Percentiles rank a stretch among this genome's conserved stretches.
phyloP scores from a whole-genome alignment of 163 green algal species.

The Volvox carteri region DNA sequence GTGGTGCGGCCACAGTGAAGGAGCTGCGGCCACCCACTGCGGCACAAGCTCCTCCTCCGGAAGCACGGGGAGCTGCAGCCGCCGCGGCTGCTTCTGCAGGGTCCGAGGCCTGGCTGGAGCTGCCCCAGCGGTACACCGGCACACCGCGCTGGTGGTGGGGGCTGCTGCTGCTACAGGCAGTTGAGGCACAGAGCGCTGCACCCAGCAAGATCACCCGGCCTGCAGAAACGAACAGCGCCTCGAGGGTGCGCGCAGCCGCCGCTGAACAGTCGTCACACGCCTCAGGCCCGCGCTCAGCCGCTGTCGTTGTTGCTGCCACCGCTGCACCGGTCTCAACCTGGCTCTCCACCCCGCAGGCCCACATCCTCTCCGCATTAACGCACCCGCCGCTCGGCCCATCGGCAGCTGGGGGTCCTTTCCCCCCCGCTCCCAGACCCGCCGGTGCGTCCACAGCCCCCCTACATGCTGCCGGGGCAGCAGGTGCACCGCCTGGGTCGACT shows the following conservation, averaged over 20 bases:
- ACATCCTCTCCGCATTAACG: neutral
- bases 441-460: no score
- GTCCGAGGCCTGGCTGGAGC: neutral
- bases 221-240: conserved; percentile 1
- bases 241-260: neutral
- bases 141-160: neutral
- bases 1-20: no score
- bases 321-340: neutral
- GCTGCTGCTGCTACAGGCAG: no score
- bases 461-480: no score
- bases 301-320: neutral
- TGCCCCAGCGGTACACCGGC: conserved; percentile 17
- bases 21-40: no score
- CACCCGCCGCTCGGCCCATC: no score
- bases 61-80: neutral
- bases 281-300: no score
- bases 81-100: neutral
- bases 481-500: no score
- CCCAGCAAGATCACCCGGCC: conserved; percentile 20
- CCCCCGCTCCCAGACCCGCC: no score
- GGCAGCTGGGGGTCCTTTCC: no score
- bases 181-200: neutral
- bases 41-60: no score
- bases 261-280: neutral
- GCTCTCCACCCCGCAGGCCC: neutral